Evolutionary conservation across 179 eudicot genomes (phyloP).

Genomic region (Drosera spatulata): DNA sequence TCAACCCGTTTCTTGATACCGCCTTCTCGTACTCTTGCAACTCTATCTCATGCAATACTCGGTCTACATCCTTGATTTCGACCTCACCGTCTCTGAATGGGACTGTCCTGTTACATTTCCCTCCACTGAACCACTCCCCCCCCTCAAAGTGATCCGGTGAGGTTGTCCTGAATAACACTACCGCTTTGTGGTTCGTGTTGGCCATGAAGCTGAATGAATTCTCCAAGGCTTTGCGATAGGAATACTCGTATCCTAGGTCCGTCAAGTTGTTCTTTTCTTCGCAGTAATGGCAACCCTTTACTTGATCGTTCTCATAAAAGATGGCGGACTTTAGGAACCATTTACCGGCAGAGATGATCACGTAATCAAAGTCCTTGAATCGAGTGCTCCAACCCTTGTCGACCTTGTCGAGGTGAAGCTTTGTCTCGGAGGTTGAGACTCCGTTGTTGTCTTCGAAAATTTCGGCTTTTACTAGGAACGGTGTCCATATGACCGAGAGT

Average conservation of each 20-base stretch:
- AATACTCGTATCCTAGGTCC: constrained; percentile 48
- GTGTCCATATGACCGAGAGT: constrained; percentile 63
- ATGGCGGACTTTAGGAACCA: constrained; percentile 78
- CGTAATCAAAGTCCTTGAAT: constrained; percentile 43
- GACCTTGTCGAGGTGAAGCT: constrained; percentile 60
- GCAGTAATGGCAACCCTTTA: constrained; percentile 76
- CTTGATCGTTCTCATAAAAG: constrained; percentile 49
- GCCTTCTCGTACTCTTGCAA: constrained; percentile 46
- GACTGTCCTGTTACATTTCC: constrained; percentile 42
- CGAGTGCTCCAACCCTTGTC: constrained; percentile 48
- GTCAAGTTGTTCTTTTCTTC: constrained; percentile 34
- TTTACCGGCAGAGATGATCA: constrained; percentile 58
- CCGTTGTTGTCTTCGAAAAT: constrained; percentile 65
- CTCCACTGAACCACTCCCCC: constrained; percentile 79
- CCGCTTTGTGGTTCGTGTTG: constrained; percentile 28
- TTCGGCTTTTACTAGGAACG: constrained; percentile 52
- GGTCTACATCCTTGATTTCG: constrained; percentile 26
- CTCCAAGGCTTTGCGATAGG: constrained; percentile 41
- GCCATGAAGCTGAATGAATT: constrained; percentile 26
- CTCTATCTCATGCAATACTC: constrained; percentile 39
- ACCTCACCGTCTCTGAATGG: constrained; percentile 43
- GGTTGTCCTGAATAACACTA: constrained; percentile 36
- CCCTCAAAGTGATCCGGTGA: constrained; percentile 84
- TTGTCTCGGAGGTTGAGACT: constrained; percentile 29
- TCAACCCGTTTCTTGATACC: constrained; percentile 11